A percentile compares a stretch with the other conserved stretches of the same genome.
Conservation (phyloP, 2,329 filamentous ascomycete genomes). For the Alternaria alternata region DNA sequence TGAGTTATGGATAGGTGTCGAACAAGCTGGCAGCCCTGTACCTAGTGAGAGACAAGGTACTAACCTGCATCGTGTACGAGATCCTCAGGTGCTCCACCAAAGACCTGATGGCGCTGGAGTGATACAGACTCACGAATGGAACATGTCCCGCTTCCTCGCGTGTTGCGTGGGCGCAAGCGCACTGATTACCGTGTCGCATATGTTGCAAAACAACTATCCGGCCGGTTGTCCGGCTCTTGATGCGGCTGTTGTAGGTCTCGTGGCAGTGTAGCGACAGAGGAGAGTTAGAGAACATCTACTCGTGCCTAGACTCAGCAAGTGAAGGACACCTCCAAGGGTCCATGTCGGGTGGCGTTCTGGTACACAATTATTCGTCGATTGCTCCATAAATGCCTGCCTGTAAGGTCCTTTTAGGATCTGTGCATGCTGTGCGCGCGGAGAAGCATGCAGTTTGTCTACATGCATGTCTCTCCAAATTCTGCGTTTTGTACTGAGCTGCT, state of each 20-base stretch:
- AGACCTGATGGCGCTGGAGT: conserved; percentile 31
- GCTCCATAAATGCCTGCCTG: conserved; percentile 21
- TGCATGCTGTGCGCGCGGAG: conserved; percentile 38
- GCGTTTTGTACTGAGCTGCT: conserved; percentile 19
- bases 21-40: conserved; percentile 24
- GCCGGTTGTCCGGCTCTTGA: conserved; percentile 30
- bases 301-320: conserved; percentile 3
- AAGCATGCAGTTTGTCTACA: conserved; percentile 23
- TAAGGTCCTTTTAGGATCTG: conserved; percentile 29
- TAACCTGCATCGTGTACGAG: conserved; percentile 26
- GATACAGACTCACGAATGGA: conserved; percentile 38
- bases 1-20: conserved; percentile 18
- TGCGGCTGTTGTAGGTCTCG: conserved; percentile 28
- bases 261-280: conserved; percentile 18
- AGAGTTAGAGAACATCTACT: conserved; percentile 10
- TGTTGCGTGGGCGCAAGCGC: conserved; percentile 43
- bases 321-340: conserved; percentile 9
- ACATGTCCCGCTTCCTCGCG: conserved; percentile 37
- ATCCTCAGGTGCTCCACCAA: conserved; percentile 29
- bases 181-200: conserved; percentile 41
- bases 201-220: conserved; percentile 35
- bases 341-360: conserved; percentile 23
- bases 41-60: conserved; percentile 20
- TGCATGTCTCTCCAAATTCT: conserved; percentile 18
- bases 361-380: conserved; percentile 1